Evolutionary conservation across 2,329 filamentous ascomycete genomes (phyloP).

Genomic region (Fusarium buxicola): DNA sequence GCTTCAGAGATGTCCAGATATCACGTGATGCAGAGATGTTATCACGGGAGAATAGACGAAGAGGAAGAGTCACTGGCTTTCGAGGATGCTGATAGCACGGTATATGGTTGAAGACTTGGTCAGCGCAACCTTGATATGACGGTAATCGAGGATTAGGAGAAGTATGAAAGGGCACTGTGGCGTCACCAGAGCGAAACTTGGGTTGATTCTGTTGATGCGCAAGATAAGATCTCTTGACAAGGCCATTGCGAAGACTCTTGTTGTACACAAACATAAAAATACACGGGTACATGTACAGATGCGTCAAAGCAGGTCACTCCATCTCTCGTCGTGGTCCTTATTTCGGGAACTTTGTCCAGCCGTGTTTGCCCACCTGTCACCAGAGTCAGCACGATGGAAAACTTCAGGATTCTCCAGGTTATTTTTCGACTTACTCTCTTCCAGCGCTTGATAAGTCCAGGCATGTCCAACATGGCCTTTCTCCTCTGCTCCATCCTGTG

Average conservation of each 20-base stretch:
- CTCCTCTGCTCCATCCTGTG: conserved; percentile 84
- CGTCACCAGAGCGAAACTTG: conserved; percentile 5
- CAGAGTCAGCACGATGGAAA: conserved; percentile 49
- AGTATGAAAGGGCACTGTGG: not conserved
- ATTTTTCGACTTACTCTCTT: conserved; percentile 75
- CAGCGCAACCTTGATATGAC: no score
- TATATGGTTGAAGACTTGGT: not conserved
- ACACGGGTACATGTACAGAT: conserved; percentile 50
- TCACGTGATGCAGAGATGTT: conserved; percentile 41
- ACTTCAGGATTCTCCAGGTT: not conserved
- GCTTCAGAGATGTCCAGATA: conserved; percentile 7
- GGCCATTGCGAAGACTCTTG: conserved; percentile 35
- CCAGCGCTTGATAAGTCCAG: conserved; percentile 90
- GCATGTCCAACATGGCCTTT: conserved; percentile 95
- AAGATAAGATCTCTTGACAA: conserved; percentile 22
- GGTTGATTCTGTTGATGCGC: conserved; percentile 1
- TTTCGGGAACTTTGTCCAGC: conserved; percentile 70
- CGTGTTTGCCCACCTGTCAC: conserved; percentile 63
- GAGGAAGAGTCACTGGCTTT: not conserved
- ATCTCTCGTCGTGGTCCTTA: conserved; percentile 49
- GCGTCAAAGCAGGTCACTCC: conserved; percentile 35
- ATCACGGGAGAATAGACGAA: not conserved
- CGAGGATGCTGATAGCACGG: not conserved
- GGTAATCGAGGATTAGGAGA: no score
- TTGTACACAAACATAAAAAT: conserved; percentile 52